Conservation (phyloP, 164 flowering plant genomes). For the Annona cherimola region DNA sequence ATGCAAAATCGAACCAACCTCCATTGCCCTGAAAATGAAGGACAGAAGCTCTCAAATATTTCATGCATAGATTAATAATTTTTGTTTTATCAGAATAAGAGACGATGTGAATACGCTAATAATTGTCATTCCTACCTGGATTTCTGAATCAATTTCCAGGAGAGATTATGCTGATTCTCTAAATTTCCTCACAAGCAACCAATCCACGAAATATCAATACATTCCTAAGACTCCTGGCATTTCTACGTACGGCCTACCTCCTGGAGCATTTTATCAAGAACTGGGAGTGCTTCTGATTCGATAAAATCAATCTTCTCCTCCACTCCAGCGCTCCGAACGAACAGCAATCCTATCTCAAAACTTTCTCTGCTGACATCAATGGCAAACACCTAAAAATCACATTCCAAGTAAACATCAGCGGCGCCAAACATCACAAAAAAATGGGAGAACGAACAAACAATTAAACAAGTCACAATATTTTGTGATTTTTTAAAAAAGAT, state of each 20-base stretch:
- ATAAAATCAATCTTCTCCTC: slow-evolving; percentile 30
- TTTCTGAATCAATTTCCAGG: too few species aligned
- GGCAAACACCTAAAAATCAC: slow-evolving; percentile 29
- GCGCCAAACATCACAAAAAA: not conserved
- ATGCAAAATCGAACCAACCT: slow-evolving; percentile 13
- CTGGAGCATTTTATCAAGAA: slow-evolving; percentile 19
- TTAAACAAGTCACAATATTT: not conserved
- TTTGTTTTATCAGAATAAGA: too few species aligned
- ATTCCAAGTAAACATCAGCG: too few species aligned
- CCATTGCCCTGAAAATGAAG: slow-evolving; percentile 2
- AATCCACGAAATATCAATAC: too few species aligned
- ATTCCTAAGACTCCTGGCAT: too few species aligned
- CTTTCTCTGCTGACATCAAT: slow-evolving; percentile 26
- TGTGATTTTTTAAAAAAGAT: not conserved
- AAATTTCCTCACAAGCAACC: too few species aligned
- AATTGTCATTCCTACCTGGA: too few species aligned
- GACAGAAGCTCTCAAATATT: not conserved
- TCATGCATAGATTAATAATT: too few species aligned
- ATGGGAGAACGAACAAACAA: not conserved
- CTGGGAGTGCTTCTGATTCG: slow-evolving; percentile 13
- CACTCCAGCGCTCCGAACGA: slow-evolving; percentile 24
- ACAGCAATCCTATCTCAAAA: slow-evolving; percentile 25
- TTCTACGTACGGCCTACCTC: slow-evolving; percentile 7
- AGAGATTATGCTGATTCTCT: too few species aligned
- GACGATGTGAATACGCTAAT: too few species aligned